Conservation (phyloP, 2,329 filamentous ascomycete species). For the Cytospora leucostoma region DNA sequence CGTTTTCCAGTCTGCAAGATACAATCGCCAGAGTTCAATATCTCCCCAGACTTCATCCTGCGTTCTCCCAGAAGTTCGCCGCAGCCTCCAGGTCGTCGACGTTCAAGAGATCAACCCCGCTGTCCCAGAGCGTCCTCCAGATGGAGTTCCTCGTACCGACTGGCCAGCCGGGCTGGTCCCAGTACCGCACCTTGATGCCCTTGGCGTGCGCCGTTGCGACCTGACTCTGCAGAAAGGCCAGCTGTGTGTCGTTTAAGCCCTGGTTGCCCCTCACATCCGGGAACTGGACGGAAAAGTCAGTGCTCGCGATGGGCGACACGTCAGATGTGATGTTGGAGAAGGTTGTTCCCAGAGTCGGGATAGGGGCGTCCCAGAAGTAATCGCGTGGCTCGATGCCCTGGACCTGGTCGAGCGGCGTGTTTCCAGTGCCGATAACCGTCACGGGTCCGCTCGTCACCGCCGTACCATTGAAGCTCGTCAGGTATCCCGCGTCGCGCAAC, state of each 20-base stretch:
- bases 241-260: conserved; percentile 49
- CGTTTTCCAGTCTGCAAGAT: background rate
- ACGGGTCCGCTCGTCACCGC: conserved; percentile 54
- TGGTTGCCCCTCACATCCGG: conserved; percentile 38
- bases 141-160: conserved; percentile 58
- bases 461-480: conserved; percentile 52
- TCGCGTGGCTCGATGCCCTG: conserved; percentile 59
- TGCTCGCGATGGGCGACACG: conserved; percentile 35
- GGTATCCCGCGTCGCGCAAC: conserved; percentile 56
- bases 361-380: conserved; percentile 37
- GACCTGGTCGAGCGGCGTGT: conserved; percentile 57
- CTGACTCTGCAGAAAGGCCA: conserved; percentile 52
- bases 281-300: conserved; percentile 40
- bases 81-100: conserved; percentile 62
- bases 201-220: conserved; percentile 54
- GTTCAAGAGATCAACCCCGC: conserved; percentile 63
- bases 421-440: conserved; percentile 68
- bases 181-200: conserved; percentile 63
- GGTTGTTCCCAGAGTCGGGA: conserved; percentile 30
- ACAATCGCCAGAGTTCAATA: background rate
- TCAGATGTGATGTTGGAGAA: conserved; percentile 32
- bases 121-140: conserved; percentile 58
- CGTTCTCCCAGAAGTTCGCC: conserved; percentile 37
- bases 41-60: background rate
- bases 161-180: conserved; percentile 63